A percentile compares a stretch with the other conserved stretches of the same genome.
Evolutionary conservation across 257 asterid genomes (phyloP).

Genomic region (Solanum okadae): DNA sequence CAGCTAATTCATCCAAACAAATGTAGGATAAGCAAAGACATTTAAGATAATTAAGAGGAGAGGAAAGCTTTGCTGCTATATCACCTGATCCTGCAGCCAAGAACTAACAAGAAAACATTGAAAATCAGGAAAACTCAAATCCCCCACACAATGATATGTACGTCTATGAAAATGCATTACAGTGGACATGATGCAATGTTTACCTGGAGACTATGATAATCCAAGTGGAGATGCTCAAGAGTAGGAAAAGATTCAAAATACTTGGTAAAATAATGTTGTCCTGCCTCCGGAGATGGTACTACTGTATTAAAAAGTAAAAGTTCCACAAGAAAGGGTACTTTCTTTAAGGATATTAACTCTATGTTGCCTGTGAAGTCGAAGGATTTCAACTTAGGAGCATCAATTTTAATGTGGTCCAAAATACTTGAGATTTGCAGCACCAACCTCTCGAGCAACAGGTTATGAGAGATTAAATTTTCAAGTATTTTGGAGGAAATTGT

Average conservation of each 20-base stretch:
- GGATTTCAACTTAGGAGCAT: neutral
- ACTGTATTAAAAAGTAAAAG: neutral
- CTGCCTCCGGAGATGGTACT: neutral
- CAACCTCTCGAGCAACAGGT: neutral
- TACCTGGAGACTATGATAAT: neutral
- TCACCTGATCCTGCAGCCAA: neutral
- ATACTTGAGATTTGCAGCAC: neutral
- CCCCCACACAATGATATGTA: neutral
- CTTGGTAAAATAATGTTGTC: neutral
- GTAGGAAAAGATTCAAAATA: neutral
- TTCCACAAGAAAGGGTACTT: neutral
- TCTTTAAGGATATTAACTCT: neutral
- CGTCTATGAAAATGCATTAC: too few species aligned
- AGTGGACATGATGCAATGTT: neutral
- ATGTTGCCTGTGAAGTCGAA: neutral
- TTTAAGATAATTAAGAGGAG: conserved; percentile 1
- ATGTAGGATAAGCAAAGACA: neutral
- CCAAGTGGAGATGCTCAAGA: conserved; percentile 4
- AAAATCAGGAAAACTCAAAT: neutral
- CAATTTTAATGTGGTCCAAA: neutral
- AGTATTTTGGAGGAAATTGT: neutral
- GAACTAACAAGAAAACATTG: neutral
- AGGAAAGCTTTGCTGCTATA: neutral
- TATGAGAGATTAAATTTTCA: neutral
- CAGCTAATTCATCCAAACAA: neutral